A percentile compares a stretch with the other conserved stretches of the same genome.
These are phyloP conservation scores for Trichophyton mentagrophytes DNA, from an alignment of 2,329 filamentous ascomycete species.

Conservation along the genomic window DNA sequence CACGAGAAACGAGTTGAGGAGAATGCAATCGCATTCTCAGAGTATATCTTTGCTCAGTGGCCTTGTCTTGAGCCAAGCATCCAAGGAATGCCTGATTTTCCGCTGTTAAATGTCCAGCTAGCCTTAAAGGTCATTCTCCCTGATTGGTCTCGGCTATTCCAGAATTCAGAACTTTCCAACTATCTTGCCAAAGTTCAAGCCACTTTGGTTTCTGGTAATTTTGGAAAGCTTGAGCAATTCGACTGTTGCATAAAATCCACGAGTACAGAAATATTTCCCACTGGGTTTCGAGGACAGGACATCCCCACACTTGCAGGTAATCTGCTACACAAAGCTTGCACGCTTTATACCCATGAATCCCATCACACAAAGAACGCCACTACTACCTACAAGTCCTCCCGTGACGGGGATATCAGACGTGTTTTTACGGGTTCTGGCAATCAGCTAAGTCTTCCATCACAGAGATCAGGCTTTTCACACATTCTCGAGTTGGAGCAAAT, in stretches of 20 bases:
- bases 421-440: background rate
- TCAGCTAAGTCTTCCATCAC: background rate
- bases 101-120: constrained; percentile 4
- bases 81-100: background rate
- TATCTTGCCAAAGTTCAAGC: constrained; percentile 36
- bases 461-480: background rate
- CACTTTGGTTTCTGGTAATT: constrained; percentile 23
- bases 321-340: background rate
- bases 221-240: background rate
- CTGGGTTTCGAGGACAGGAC: background rate
- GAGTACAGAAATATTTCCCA: background rate
- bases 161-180: constrained; percentile 36
- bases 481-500: background rate
- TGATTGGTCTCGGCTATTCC: constrained; percentile 39
- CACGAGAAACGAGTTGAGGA: constrained; percentile 9
- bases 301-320: constrained; percentile 3
- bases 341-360: background rate
- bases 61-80: constrained; percentile 8
- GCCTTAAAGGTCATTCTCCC: constrained; percentile 31
- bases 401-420: background rate
- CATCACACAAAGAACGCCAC: background rate
- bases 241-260: background rate
- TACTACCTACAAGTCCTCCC: background rate
- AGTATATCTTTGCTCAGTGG: constrained; percentile 12
- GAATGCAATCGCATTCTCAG: constrained; percentile 9